phyloP scores from a whole-genome alignment of 1,139 yeast genomes.

The Nakaseomyces kungkrabaensis region DNA sequence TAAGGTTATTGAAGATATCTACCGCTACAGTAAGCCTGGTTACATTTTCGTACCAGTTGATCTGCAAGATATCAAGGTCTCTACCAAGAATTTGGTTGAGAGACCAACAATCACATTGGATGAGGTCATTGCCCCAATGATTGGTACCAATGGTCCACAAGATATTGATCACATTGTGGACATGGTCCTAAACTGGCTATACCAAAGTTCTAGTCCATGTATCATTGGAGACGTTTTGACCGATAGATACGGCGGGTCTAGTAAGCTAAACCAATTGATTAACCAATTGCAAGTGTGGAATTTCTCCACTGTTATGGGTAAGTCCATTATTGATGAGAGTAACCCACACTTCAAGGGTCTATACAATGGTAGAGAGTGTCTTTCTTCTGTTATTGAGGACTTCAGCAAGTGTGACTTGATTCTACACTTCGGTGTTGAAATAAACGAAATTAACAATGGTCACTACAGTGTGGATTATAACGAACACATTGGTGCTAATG shows the following conservation, averaged over 20 bases:
- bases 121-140: slow-evolving; percentile 14
- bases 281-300: slow-evolving; percentile 31
- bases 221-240: slow-evolving; percentile 58
- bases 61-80: slow-evolving; percentile 44
- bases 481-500: slow-evolving; percentile 15
- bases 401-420: slow-evolving; percentile 35
- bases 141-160: slow-evolving; percentile 24
- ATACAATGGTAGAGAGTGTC: slow-evolving; percentile 31
- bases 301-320: slow-evolving; percentile 24
- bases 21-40: slow-evolving; percentile 62
- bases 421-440: slow-evolving; percentile 42
- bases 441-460: slow-evolving; percentile 50
- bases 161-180: slow-evolving; percentile 36
- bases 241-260: slow-evolving; percentile 39
- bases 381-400: slow-evolving; percentile 12
- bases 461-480: slow-evolving; percentile 30
- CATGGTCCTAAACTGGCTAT: slow-evolving; percentile 40
- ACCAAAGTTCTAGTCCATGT: slow-evolving; percentile 47
- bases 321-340: slow-evolving; percentile 48
- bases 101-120: slow-evolving; percentile 25
- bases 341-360: slow-evolving; percentile 51
- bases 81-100: slow-evolving; percentile 26
- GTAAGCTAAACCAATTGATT: slow-evolving; percentile 38
- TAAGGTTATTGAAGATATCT: slow-evolving; percentile 46
- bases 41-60: slow-evolving; percentile 69